These are phyloP conservation scores for Calycina herbarum DNA, from an alignment of 2,329 filamentous ascomycete genomes.

Conservation along the genomic window DNA sequence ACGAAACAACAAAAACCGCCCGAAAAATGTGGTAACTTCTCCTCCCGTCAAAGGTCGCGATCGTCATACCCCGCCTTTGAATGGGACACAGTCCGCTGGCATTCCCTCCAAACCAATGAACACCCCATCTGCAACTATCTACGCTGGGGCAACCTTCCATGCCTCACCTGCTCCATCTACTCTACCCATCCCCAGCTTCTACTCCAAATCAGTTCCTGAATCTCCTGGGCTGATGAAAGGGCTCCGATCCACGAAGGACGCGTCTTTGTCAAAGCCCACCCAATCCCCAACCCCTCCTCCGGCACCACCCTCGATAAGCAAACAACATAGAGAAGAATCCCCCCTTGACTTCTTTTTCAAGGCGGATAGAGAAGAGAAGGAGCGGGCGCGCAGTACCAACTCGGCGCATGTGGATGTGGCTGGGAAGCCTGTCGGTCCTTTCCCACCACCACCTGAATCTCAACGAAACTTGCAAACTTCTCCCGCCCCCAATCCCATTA, in stretches of 20 bases:
- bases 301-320: conserved; percentile 53
- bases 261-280: conserved; percentile 39
- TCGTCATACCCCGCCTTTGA: conserved; percentile 32
- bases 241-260: conserved; percentile 45
- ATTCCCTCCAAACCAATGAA: conserved; percentile 40
- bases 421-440: conserved; percentile 43
- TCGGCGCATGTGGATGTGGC: conserved; percentile 48
- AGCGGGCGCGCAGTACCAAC: conserved; percentile 56
- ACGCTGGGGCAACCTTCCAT: conserved; percentile 93
- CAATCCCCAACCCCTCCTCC: conserved; percentile 42
- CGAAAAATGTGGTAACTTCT: conserved; percentile 36
- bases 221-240: conserved; percentile 49
- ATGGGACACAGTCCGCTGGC: conserved; percentile 28
- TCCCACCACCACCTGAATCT: conserved; percentile 52
- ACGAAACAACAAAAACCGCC: conserved; percentile 36
- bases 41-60: conserved; percentile 30
- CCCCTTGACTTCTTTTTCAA: conserved; percentile 90
- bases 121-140: conserved; percentile 49
- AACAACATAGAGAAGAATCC: conserved; percentile 63
- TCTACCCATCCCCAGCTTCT: conserved; percentile 87
- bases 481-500: conserved; percentile 33
- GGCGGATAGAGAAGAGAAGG: conserved; percentile 78
- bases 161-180: conserved; percentile 89
- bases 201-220: conserved; percentile 72
- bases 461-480: conserved; percentile 40